Evolutionary conservation across 192 early-diverging fungal species (phyloP), one percentile per base, ranked within the genome.

Genomic region (Funneliformis mosseae): DNA sequence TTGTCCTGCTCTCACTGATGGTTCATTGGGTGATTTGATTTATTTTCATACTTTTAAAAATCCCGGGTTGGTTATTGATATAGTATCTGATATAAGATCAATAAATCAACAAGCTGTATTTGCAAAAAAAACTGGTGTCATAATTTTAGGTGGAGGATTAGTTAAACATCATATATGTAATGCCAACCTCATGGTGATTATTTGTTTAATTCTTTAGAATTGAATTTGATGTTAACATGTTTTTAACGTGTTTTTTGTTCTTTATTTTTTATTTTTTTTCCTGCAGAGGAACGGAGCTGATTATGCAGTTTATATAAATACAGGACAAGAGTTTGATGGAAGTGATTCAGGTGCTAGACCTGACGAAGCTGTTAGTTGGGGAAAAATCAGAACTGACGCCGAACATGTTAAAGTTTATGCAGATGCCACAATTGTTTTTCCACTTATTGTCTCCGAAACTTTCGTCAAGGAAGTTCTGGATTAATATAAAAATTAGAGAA

Each of bases 121-220:
- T 89, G 97, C 97, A 33, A 96, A 96, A 80, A 97, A 96, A 88
- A 97, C 97, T 2, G 98, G 98, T 46, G 90, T 97, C 77, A 94
- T 99, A 28, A 97, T 99, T 79, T 87, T 99, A 43, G 98, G 98
- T 8, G 98, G 98, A 70, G 98, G 98, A 12, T 89, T 99, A 18
- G 87, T 98, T 81, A 99, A 99, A 85, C 98, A 99, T 83, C 98
- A 99, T 81, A 99, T 98, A 73, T 96, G 95, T 85, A 99, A 99
- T 80, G 98, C 98, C 62, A 98, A 98, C 79, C 87, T 99, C 60
- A 98, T 98, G 97, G 91, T 92, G 84, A 81, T 81, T 23, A 27
- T 12, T 80, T n/a, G 61, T 21, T 50, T 6, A 59, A 6, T 21
- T 66, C 8, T 39, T 76, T 18, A 21, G 38, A 38, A 38, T 42